Conservation (phyloP, 805 yeast genomes). For the Kazachstania bromeliacearum region DNA sequence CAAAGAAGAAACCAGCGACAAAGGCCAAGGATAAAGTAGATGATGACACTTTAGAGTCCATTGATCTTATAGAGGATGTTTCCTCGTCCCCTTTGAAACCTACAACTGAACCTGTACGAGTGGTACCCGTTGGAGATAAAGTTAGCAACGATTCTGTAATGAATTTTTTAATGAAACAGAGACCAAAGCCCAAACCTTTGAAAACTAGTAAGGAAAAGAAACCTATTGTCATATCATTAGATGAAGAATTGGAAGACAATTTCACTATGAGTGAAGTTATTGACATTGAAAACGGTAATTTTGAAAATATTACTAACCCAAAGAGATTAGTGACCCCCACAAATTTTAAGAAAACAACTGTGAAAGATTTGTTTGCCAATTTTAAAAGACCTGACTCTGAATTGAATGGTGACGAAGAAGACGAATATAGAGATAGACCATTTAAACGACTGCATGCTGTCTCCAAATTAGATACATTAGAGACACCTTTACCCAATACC, state of each 20-base stretch:
- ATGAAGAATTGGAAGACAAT: slow-evolving; percentile 8
- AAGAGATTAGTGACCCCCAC: slow-evolving; percentile 10
- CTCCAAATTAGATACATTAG: slow-evolving; percentile 13
- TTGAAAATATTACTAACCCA: slow-evolving; percentile 5
- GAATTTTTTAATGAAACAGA: slow-evolving; percentile 13
- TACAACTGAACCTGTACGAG: background rate
- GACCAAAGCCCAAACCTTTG: slow-evolving; percentile 1
- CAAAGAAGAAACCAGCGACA: slow-evolving; percentile 2
- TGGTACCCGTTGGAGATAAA: slow-evolving; percentile 7
- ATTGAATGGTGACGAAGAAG: background rate
- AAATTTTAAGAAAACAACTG: slow-evolving; percentile 16
- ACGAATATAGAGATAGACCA: slow-evolving; percentile 4
- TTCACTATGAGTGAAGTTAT: background rate
- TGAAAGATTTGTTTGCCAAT: slow-evolving; percentile 17
- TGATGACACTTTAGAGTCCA: background rate
- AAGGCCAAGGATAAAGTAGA: background rate
- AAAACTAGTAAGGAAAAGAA: background rate
- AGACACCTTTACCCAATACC: slow-evolving; percentile 15
- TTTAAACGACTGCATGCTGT: slow-evolving; percentile 10
- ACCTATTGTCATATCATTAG: slow-evolving; percentile 9
- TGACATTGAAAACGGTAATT: slow-evolving; percentile 3
- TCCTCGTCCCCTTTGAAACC: background rate
- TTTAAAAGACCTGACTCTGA: slow-evolving; percentile 5
- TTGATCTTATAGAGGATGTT: background rate
- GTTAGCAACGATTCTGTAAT: slow-evolving; percentile 11